These are phyloP conservation scores for Sugiyamaella qingdaonensis DNA, from an alignment of 805 yeast species.

Conservation along the genomic window DNA sequence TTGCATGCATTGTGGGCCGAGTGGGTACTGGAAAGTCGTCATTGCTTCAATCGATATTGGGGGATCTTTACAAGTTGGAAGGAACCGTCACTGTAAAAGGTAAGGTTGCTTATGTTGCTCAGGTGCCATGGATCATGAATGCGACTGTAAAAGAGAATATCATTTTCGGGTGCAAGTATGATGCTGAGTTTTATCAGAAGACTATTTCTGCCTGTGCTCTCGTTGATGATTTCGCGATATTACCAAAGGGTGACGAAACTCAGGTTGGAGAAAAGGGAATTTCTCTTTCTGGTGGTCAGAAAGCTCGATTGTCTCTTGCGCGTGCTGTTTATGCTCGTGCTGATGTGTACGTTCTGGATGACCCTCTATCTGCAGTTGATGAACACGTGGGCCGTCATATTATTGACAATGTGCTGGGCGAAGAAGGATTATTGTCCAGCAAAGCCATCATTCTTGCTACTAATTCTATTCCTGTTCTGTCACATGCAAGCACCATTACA, in stretches of 20 bases:
- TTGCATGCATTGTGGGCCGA: conserved; percentile 81
- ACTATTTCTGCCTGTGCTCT: conserved; percentile 66
- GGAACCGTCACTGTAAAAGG: conserved; percentile 76
- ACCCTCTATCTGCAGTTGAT: conserved; percentile 80
- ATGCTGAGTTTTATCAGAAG: conserved; percentile 46
- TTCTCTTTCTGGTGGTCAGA: conserved; percentile 85
- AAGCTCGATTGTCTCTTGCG: conserved; percentile 75
- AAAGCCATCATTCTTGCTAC: conserved; percentile 82
- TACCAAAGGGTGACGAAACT: conserved; percentile 73
- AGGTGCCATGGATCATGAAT: conserved; percentile 95
- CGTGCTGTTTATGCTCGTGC: conserved; percentile 69
- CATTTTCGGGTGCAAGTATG: conserved; percentile 56
- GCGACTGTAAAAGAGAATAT: conserved; percentile 82
- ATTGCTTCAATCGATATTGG: conserved; percentile 71
- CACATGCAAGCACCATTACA: conserved; percentile 65
- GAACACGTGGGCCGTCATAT: conserved; percentile 82
- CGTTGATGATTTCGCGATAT: conserved; percentile 55
- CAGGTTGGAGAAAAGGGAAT: conserved; percentile 86
- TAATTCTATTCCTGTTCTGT: conserved; percentile 75
- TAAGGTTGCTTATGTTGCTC: conserved; percentile 80
- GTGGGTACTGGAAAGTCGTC: conserved; percentile 92
- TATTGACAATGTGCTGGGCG: conserved; percentile 72
- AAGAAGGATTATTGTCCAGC: conserved; percentile 66
- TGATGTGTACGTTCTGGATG: conserved; percentile 69
- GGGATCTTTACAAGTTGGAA: conserved; percentile 70